These are phyloP conservation scores for Onygenales sp. DNA, from an alignment of 2,329 filamentous ascomycete species.

Conservation along the genomic window DNA sequence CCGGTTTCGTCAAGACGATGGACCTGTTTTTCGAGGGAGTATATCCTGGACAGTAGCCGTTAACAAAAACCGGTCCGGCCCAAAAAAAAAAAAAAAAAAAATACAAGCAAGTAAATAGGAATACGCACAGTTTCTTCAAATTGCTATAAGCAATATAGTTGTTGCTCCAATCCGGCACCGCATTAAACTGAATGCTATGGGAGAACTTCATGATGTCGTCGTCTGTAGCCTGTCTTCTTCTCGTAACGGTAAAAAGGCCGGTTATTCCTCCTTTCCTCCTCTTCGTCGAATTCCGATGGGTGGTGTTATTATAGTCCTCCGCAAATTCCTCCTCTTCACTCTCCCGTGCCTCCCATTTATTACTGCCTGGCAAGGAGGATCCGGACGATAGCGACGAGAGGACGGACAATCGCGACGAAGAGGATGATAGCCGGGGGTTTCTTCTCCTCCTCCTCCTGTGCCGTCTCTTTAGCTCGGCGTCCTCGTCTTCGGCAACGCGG, in stretches of 20 bases:
- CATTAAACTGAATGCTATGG: constrained; percentile 98
- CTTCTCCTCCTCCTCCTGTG: no score
- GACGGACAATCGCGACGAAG: no score
- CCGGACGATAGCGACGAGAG: no score
- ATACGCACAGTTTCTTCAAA: constrained; percentile 84
- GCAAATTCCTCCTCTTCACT: background rate
- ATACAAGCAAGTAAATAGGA: constrained; percentile 2
- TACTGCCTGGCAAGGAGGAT: no score
- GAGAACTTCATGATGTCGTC: constrained; percentile 98
- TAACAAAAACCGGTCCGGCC: background rate
- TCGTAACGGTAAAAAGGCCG: background rate
- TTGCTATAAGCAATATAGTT: constrained; percentile 98
- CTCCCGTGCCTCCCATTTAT: background rate
- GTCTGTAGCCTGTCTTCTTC: constrained; percentile 43
- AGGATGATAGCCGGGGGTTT: no score
- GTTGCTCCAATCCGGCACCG: constrained; percentile 98
- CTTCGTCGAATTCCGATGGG: background rate
- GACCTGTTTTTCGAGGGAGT: constrained; percentile 79
- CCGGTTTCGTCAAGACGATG: constrained; percentile 49
- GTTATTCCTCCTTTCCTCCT: constrained; percentile 2
- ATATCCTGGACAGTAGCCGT: constrained; percentile 54
- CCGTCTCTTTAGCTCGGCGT: no score
- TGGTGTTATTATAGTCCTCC: background rate
- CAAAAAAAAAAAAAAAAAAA: background rate
- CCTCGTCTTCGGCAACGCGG: no score